Percentiles rank a stretch among this genome's conserved stretches.
Conservation (phyloP, 352 stramenopile species). For the Pythium rhizo-oryzae region DNA sequence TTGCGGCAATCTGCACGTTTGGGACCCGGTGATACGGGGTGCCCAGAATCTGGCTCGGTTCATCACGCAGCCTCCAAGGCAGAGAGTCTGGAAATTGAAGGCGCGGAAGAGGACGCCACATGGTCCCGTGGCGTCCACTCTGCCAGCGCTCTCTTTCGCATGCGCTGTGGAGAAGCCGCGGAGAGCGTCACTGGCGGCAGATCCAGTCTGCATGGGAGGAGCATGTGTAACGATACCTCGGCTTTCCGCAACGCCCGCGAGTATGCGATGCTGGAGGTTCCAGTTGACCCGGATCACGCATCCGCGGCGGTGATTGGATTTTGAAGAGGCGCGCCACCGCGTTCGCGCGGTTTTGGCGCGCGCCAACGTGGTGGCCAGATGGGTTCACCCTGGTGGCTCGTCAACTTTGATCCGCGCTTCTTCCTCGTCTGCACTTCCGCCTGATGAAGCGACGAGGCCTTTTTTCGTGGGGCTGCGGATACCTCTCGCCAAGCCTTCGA, state of each 20-base stretch:
- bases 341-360: neutral
- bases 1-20: neutral
- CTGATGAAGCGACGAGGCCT: neutral
- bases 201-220: neutral
- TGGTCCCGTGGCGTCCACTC: neutral
- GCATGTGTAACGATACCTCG: constrained; percentile 3
- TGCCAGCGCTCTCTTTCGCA: too few relatives aligned
- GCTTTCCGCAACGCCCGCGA: neutral
- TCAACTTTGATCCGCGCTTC: neutral
- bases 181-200: neutral
- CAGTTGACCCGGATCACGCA: neutral
- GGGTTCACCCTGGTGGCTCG: constrained; percentile 5
- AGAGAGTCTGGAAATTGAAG: neutral
- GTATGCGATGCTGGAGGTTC: neutral
- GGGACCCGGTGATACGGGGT: neutral
- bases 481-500: too few relatives aligned
- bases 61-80: neutral
- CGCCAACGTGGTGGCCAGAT: constrained; percentile 3
- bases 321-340: constrained; percentile 6
- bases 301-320: constrained; percentile 8
- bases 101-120: neutral
- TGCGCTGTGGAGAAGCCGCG: neutral
- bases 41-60: too few relatives aligned
- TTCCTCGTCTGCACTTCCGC: constrained; percentile 1
- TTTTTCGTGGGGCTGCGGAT: neutral